Evolutionary conservation across 208 protist genomes (phyloP).

Genomic region (Trypanosoma avium): DNA sequence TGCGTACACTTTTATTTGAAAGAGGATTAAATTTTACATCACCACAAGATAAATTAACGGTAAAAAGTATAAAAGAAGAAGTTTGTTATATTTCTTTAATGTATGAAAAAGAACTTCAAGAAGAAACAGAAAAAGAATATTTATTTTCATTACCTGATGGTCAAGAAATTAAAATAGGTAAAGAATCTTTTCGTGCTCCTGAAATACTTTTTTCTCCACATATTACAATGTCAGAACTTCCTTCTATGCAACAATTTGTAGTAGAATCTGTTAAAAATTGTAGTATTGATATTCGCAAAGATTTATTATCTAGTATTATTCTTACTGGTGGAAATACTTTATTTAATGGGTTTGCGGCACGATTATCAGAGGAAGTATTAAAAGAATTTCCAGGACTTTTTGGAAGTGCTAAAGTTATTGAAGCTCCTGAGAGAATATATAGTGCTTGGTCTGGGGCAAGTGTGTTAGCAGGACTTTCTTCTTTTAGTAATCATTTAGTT

Average conservation of each 20-base stretch:
- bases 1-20: constrained; percentile 29
- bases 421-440: constrained; percentile 9
- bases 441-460: constrained; percentile 25
- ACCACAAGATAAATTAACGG: constrained; percentile 19
- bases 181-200: constrained; percentile 48
- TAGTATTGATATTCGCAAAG: constrained; percentile 73
- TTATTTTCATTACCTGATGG: constrained; percentile 53
- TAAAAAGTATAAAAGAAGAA: constrained; percentile 43
- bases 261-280: constrained; percentile 58
- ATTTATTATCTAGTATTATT: constrained; percentile 80
- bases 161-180: constrained; percentile 32
- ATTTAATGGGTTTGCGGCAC: constrained; percentile 30
- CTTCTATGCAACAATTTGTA: constrained; percentile 46
- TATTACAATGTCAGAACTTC: constrained; percentile 19
- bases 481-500: constrained; percentile 13
- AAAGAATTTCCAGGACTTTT: constrained; percentile 30
- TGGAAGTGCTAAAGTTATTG: constrained; percentile 26
- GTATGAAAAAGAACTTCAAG: constrained; percentile 30
- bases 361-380: constrained; percentile 26
- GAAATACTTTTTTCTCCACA: constrained; percentile 61
- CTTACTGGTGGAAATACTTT: constrained; percentile 79
- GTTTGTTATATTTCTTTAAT: constrained; percentile 33
- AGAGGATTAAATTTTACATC: constrained; percentile 72
- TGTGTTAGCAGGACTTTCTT: constrained; percentile 22
- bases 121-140: not conserved